phyloP scores from a whole-genome alignment of 2,329 filamentous ascomycete genomes.

The Scopulariopsis brevicaulis region DNA sequence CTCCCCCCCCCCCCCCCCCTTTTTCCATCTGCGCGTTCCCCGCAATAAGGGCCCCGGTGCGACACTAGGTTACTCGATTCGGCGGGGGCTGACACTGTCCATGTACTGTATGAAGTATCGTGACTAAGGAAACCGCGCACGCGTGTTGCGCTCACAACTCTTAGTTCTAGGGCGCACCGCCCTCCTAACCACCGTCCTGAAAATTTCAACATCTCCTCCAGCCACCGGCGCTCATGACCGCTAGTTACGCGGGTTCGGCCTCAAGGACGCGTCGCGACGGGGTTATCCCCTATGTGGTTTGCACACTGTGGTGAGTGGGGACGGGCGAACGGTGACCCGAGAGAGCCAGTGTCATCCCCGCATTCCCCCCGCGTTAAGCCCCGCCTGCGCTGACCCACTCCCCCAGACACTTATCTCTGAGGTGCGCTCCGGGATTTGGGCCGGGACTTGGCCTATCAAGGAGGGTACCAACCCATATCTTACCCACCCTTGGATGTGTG shows the following conservation, averaged over 20 bases:
- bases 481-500: neutral
- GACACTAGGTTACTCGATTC: neutral
- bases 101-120: neutral
- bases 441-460: neutral
- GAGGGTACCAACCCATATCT: neutral
- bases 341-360: neutral
- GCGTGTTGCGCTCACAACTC: neutral
- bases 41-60: neutral
- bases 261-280: neutral
- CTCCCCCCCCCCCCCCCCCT: neutral
- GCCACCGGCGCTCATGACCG: neutral
- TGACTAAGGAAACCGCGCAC: neutral
- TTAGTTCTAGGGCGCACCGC: neutral
- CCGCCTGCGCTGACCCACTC: neutral
- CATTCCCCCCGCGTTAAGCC: neutral
- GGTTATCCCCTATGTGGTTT: neutral
- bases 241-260: neutral
- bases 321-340: neutral
- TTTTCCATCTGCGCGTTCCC: too few species aligned
- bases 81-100: neutral
- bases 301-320: neutral
- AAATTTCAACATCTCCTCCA: too few species aligned
- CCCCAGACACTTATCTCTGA: neutral
- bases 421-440: neutral
- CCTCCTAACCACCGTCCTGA: too few species aligned